Base-by-base conservation (phyloP, 768 basidiomycete genomes). In the Sporobolomyces phaffii region DNA sequence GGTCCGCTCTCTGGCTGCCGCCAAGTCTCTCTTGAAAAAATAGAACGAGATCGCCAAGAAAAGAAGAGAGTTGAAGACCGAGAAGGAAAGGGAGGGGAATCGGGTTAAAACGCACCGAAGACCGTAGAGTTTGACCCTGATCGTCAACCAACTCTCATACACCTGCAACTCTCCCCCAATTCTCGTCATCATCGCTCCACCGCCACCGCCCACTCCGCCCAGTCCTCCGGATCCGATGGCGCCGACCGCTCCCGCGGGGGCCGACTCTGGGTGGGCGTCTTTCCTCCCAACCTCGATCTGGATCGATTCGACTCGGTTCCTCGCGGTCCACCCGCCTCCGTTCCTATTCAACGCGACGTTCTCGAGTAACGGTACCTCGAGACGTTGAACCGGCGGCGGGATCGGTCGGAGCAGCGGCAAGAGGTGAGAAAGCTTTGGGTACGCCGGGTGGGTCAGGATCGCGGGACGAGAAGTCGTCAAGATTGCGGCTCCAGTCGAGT, bases 91-190 rank as follows among this genome's bases (percentile, higher is more conserved):
- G 18, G 29, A 50, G 5, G 34, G 45, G 29, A 49, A 6, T 22
- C 2, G 40, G n/a, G n/a, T n/a, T n/a, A n/a, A n/a, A n/a, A n/a
- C n/a, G n/a, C 31, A 40, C 36, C 47, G 20, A 2, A 29, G 45
- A 59, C 61, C 60, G 11, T 18, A n/a, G n/a, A 47, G 49, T 45
- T 48, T 52, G 17, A 45, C 63, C n/a, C 58, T 43, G 24, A 62
- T 34, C 43, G 31, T 24, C 9, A 61, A 22, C 54, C 43, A 69
- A 36, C 59, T 45, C 28, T 66, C 65, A 48, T 66, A 63, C 5
- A 70, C 58, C 51, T 69, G 62, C 38, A 70, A 29, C 44, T 62
- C 57, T 22, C 60, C 29, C 3, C 56, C 56, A 15, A 44, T 29
- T 22, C 43, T 41, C 4, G 7, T 36, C 7, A 7, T 15, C 15